Conservation (phyloP, 495 filamentous ascomycete genomes). For the Bathelium albidoporum region DNA sequence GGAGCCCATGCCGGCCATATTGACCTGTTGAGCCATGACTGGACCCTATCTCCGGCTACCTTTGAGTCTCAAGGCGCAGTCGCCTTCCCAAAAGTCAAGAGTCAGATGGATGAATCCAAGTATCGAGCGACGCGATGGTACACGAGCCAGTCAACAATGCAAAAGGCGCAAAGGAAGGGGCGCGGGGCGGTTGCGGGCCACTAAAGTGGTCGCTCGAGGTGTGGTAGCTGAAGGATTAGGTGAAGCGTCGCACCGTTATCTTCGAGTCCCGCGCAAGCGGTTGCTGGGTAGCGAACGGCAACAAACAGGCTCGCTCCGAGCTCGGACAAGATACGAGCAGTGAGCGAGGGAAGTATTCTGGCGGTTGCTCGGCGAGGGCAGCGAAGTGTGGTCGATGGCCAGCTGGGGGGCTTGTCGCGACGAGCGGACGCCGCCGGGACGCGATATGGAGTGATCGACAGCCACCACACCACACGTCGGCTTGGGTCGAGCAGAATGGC, state of each 20-base stretch:
- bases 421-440: background rate
- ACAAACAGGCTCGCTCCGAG: background rate
- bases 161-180: background rate
- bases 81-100: background rate
- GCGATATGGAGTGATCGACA: conserved; percentile 3
- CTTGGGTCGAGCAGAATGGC: background rate
- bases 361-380: background rate
- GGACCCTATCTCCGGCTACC: background rate
- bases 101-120: background rate
- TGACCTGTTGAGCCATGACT: conserved; percentile 13
- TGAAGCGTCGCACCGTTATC: background rate
- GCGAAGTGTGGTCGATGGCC: background rate
- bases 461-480: background rate
- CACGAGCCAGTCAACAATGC: background rate
- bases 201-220: background rate
- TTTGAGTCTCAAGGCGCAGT: background rate
- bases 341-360: background rate
- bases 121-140: background rate
- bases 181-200: background rate
- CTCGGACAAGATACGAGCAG: background rate
- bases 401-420: conserved; percentile 1
- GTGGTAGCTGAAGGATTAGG: background rate
- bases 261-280: background rate
- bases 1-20: conserved; percentile 19
- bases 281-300: background rate